Percentiles rank a stretch among this genome's conserved stretches.
These are phyloP conservation scores for Aspergillus egyptiacus DNA, from an alignment of 495 filamentous ascomycete species.

Conservation along the genomic window DNA sequence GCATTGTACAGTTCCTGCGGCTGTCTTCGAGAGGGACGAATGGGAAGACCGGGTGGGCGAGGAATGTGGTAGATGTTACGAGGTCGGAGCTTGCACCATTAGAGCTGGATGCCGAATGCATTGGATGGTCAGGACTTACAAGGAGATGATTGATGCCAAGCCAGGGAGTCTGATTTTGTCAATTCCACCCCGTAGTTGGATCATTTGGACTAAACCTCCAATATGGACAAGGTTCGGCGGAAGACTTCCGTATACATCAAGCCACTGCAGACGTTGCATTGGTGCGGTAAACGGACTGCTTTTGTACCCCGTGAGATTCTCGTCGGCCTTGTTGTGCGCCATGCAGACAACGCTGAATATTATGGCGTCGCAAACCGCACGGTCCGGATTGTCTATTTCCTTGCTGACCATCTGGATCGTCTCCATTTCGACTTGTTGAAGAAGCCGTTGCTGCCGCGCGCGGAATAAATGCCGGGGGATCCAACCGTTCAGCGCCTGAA, in stretches of 20 bases:
- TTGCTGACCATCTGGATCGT: slow-evolving; percentile 34
- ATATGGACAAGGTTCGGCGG: slow-evolving; percentile 36
- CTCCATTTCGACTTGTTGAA: slow-evolving; percentile 33
- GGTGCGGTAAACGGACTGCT: slow-evolving; percentile 33
- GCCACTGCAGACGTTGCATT: slow-evolving; percentile 37
- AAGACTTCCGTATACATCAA: slow-evolving; percentile 37
- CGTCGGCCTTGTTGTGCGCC: slow-evolving; percentile 34
- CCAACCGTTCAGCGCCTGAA: slow-evolving; percentile 31
- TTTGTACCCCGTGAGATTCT: slow-evolving; percentile 2
- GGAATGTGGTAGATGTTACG: slow-evolving; percentile 27
- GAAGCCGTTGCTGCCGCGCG: slow-evolving; percentile 22
- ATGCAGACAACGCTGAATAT: slow-evolving; percentile 39
- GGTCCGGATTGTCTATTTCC: slow-evolving; percentile 27
- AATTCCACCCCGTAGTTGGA: slow-evolving; percentile 34
- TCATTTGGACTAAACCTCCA: slow-evolving; percentile 30
- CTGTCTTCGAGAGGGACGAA: slow-evolving; percentile 29
- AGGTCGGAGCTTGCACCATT: slow-evolving; percentile 28
- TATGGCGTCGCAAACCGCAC: slow-evolving; percentile 32
- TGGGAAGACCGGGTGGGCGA: slow-evolving; percentile 27
- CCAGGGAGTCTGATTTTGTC: slow-evolving; percentile 27
- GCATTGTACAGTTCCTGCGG: slow-evolving; percentile 18
- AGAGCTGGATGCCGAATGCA: not conserved
- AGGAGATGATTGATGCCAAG: slow-evolving; percentile 28
- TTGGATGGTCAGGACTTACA: slow-evolving; percentile 22
- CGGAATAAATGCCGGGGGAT: slow-evolving; percentile 19